phyloP scores from a whole-genome alignment of 2,329 filamentous ascomycete species.

The Venturiaceae sp. region DNA sequence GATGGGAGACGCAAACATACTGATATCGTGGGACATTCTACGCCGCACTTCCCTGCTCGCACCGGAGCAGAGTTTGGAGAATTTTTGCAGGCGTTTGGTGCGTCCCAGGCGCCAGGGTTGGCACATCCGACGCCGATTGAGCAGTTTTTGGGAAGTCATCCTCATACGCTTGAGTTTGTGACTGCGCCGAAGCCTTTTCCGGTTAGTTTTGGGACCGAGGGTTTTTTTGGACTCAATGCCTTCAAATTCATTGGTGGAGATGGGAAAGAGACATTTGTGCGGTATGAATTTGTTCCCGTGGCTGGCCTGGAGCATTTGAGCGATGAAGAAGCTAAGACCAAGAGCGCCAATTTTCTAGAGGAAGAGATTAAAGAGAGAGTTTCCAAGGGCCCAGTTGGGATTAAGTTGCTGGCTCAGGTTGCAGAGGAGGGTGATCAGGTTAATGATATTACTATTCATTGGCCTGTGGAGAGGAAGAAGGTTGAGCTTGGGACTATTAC shows the following conservation, averaged over 20 bases:
- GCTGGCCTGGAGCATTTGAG: slow-evolving; percentile 30
- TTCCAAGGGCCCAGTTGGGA: slow-evolving; percentile 25
- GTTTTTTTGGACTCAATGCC: slow-evolving; percentile 40
- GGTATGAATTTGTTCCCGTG: slow-evolving; percentile 41
- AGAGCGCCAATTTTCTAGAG: slow-evolving; percentile 36
- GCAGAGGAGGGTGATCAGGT: slow-evolving; percentile 37
- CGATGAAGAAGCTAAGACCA: slow-evolving; percentile 26
- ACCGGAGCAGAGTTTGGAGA: slow-evolving; percentile 44
- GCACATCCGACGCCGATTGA: slow-evolving; percentile 18
- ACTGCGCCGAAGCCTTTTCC: slow-evolving; percentile 40
- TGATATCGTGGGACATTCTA: slow-evolving; percentile 46
- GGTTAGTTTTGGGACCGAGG: slow-evolving; percentile 37
- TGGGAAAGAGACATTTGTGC: slow-evolving; percentile 34
- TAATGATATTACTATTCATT: slow-evolving; percentile 40
- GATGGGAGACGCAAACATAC: slow-evolving; percentile 37
- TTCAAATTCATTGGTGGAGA: slow-evolving; percentile 33
- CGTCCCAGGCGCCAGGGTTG: slow-evolving; percentile 18
- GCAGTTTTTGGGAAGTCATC: slow-evolving; percentile 35
- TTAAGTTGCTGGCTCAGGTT: slow-evolving; percentile 42
- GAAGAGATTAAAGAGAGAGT: slow-evolving; percentile 36
- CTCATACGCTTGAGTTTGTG: slow-evolving; percentile 39
- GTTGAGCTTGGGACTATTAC: slow-evolving; percentile 42
- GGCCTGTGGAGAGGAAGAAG: slow-evolving; percentile 41
- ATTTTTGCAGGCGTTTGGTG: slow-evolving; percentile 34
- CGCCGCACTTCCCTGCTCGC: slow-evolving; percentile 40